Evolutionary conservation across 2,329 filamentous ascomycete genomes (phyloP).

Genomic region (Aspergillus fumigatus): DNA sequence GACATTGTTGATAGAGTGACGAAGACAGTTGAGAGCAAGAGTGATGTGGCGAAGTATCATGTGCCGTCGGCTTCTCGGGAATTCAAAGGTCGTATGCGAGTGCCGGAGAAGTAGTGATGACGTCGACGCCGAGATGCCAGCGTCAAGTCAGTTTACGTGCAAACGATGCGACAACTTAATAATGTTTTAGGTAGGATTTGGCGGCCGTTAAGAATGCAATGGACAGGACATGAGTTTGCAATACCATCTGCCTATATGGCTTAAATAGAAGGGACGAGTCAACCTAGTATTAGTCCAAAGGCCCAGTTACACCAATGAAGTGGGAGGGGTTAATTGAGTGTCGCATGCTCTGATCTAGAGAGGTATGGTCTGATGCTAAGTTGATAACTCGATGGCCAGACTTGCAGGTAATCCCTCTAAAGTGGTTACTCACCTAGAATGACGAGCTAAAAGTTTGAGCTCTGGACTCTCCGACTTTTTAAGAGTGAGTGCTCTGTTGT

Average conservation of each 20-base stretch:
- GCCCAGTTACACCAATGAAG: not conserved
- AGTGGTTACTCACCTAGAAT: not conserved
- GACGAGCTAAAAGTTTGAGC: not conserved
- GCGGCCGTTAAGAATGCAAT: not conserved
- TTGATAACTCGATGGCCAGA: slow-evolving; percentile 2
- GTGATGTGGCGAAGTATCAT: not conserved
- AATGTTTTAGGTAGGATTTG: not conserved
- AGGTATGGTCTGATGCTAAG: slow-evolving; percentile 1
- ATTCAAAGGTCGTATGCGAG: slow-evolving; percentile 3
- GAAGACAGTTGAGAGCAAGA: not conserved
- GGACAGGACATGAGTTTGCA: not conserved
- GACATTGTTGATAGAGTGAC: slow-evolving; percentile 23
- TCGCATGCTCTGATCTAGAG: not conserved
- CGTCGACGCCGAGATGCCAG: slow-evolving; percentile 20
- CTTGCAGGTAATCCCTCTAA: not conserved
- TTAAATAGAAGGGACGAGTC: not conserved
- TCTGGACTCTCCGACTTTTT: not conserved
- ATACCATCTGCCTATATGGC: not conserved
- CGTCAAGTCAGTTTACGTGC: not conserved
- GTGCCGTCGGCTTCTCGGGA: not conserved
- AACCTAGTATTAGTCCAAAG: not conserved
- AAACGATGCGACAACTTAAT: not conserved
- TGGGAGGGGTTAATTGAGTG: not conserved
- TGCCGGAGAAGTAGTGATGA: slow-evolving; percentile 27
- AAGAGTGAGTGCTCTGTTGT: not conserved